phyloP scores from a whole-genome alignment of 345 rosid genomes.

The Melaleuca alternifolia region DNA sequence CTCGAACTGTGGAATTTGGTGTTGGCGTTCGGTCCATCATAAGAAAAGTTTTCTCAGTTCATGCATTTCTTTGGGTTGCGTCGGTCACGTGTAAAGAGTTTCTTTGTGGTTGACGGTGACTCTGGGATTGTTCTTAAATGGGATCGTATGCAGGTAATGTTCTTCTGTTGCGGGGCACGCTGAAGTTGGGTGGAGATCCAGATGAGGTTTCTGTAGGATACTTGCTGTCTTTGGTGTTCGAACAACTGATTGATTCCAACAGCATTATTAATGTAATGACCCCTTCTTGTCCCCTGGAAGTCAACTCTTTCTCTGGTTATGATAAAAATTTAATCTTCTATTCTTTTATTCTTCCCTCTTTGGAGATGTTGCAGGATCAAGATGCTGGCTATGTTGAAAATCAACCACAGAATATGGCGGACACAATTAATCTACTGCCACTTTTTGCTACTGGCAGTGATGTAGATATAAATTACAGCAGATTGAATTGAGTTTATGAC shows the following conservation, averaged over 20 bases:
- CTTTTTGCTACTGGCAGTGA: slow-evolving; percentile 85
- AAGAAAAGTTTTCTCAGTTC: neutral
- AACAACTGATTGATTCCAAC: slow-evolving; percentile 87
- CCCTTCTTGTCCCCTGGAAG: neutral
- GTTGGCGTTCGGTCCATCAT: neutral
- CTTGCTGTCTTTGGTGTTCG: slow-evolving; percentile 67
- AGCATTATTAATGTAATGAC: slow-evolving; percentile 65
- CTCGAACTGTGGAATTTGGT: neutral
- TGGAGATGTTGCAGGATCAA: slow-evolving; percentile 36
- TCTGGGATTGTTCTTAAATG: neutral
- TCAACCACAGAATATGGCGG: slow-evolving; percentile 73
- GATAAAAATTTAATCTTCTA: neutral
- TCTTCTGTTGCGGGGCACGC: slow-evolving; percentile 64
- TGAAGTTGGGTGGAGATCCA: slow-evolving; percentile 62
- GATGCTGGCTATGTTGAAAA: slow-evolving; percentile 73
- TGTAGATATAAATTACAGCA: slow-evolving; percentile 78
- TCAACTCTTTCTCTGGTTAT: neutral
- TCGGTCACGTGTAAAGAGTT: neutral
- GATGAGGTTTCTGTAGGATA: slow-evolving; percentile 84
- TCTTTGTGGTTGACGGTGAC: neutral
- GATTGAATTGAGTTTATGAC: slow-evolving; percentile 24
- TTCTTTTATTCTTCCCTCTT: neutral
- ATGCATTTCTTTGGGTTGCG: neutral
- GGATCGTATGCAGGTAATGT: slow-evolving; percentile 43
- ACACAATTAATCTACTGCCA: slow-evolving; percentile 77